A percentile compares a stretch with the other conserved stretches of the same genome.
Conservation (phyloP, 2,329 filamentous ascomycete species). For the Fusarium piperis region DNA sequence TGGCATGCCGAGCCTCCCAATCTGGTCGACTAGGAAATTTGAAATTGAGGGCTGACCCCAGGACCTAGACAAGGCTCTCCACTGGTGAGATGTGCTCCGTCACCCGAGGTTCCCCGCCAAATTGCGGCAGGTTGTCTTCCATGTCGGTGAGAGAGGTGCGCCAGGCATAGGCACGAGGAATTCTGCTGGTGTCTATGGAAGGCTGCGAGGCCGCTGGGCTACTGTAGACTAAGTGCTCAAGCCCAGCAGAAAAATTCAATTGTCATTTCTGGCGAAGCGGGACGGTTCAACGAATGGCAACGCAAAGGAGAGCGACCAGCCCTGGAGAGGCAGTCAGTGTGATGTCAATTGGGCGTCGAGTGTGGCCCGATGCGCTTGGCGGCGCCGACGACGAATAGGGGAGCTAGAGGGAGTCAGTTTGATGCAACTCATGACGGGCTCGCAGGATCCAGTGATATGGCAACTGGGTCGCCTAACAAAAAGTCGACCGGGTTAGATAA, state of each 20-base stretch:
- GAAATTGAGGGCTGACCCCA: slow-evolving; percentile 37
- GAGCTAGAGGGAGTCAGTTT: slow-evolving; percentile 24
- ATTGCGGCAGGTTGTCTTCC: slow-evolving; percentile 17
- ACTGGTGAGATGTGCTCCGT: slow-evolving; percentile 14
- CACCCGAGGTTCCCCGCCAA: slow-evolving; percentile 9
- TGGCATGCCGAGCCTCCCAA: slow-evolving; percentile 37
- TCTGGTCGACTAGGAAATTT: slow-evolving; percentile 31
- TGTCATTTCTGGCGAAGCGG: slow-evolving; percentile 18
- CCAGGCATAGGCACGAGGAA: slow-evolving; percentile 18
- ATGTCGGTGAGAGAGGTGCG: slow-evolving; percentile 25
- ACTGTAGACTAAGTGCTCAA: background rate
- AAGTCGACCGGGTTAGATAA: slow-evolving; percentile 2
- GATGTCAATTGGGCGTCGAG: slow-evolving; percentile 38
- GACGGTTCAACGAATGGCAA: slow-evolving; percentile 26
- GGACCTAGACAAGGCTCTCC: slow-evolving; percentile 12
- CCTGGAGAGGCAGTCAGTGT: slow-evolving; percentile 30
- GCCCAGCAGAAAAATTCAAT: slow-evolving; percentile 14
- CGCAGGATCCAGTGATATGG: slow-evolving; percentile 8
- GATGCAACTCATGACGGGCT: slow-evolving; percentile 18
- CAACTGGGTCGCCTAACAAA: slow-evolving; percentile 2
- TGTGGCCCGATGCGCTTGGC: slow-evolving; percentile 29
- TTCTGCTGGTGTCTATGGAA: background rate
- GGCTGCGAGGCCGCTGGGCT: background rate
- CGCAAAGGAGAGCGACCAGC: slow-evolving; percentile 8
- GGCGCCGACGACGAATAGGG: slow-evolving; percentile 30